phyloP scores from a whole-genome alignment of 2,329 filamentous ascomycete species.

The Talaromyces sp. region DNA sequence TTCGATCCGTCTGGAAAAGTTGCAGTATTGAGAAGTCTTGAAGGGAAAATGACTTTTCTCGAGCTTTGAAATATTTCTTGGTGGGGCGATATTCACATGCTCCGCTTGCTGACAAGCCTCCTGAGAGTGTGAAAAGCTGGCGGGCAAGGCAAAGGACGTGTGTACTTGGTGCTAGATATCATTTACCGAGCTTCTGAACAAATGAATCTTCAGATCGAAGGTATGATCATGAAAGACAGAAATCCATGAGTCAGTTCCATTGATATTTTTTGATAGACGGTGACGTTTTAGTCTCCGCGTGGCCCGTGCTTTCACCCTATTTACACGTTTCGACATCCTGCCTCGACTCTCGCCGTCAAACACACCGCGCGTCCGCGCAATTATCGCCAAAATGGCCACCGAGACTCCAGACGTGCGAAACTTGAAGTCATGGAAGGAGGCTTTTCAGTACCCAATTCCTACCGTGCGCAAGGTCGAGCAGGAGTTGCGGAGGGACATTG shows the following conservation, averaged over 20 bases:
- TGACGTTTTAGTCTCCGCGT: conserved; percentile 15
- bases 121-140: not conserved
- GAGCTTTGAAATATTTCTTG: conserved; percentile 4
- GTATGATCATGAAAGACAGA: not conserved
- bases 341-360: not conserved
- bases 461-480: conserved; percentile 60
- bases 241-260: not conserved
- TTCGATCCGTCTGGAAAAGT: too few species aligned
- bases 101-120: not conserved
- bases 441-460: conserved; percentile 62
- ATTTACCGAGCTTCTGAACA: not conserved
- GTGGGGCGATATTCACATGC: conserved; percentile 2
- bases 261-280: not conserved
- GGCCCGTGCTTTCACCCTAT: conserved; percentile 14
- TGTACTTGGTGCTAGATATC: not conserved
- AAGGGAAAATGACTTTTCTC: not conserved
- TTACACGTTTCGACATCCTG: not conserved
- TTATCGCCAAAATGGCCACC: conserved; percentile 44
- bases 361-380: conserved; percentile 1
- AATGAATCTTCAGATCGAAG: not conserved
- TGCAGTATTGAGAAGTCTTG: not conserved
- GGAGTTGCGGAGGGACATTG: conserved; percentile 59
- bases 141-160: not conserved
- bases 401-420: conserved; percentile 55
- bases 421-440: conserved; percentile 62